phyloP scores from a whole-genome alignment of 208 protist genomes.

The Tritrichomonas musculus region DNA sequence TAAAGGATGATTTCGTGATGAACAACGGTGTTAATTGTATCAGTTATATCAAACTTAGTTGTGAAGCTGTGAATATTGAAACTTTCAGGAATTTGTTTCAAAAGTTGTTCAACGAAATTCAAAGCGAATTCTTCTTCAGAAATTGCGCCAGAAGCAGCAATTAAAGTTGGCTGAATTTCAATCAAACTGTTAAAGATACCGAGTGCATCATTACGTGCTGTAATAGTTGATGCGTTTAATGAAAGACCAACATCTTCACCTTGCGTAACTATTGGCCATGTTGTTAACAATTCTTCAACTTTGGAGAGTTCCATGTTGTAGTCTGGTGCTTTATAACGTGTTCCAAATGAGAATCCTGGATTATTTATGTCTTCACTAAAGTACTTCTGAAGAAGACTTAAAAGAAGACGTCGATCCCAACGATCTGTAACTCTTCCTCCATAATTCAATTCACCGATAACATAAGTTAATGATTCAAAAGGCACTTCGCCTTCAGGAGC shows the following conservation, averaged over 20 bases:
- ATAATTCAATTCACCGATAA: conserved; percentile 95
- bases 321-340: conserved; percentile 70
- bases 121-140: conserved; percentile 62
- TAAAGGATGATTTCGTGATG: neutral
- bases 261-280: conserved; percentile 66
- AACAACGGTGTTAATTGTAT: conserved; percentile 6
- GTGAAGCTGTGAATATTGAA: conserved; percentile 59
- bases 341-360: neutral
- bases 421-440: conserved; percentile 95
- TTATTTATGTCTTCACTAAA: neutral
- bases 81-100: conserved; percentile 87
- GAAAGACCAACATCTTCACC: conserved; percentile 4
- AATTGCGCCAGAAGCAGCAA: neutral
- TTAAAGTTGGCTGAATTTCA: conserved; percentile 11
- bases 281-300: conserved; percentile 81
- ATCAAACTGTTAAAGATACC: neutral
- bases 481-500: conserved; percentile 74
- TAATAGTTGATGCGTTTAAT: neutral
- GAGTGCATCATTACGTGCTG: neutral
- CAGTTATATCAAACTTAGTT: neutral
- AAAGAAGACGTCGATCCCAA: conserved; percentile 76
- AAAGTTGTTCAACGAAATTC: conserved; percentile 93
- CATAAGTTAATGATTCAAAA: conserved; percentile 89
- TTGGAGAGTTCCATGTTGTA: conserved; percentile 88
- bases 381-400: conserved; percentile 65